Percentiles rank a stretch among this genome's conserved stretches.
Conservation (phyloP, 208 protist genomes). For the Entamoeba invadens region DNA sequence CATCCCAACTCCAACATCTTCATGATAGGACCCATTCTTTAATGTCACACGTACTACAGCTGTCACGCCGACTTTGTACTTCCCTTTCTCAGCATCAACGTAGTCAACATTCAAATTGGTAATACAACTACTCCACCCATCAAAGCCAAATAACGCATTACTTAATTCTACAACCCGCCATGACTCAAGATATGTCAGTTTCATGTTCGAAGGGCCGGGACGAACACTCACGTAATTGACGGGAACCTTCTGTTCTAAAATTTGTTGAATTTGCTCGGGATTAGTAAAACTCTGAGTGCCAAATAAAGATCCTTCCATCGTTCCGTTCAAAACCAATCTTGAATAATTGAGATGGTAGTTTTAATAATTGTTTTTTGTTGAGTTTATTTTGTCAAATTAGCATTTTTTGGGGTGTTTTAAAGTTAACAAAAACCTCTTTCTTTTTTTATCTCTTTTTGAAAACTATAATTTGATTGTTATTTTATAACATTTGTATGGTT, state of each 20-base stretch:
- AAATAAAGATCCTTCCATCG: too few species aligned
- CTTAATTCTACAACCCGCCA: conserved; percentile 1
- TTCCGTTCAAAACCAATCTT: too few species aligned
- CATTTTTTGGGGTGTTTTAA: too few species aligned
- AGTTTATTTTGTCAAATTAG: too few species aligned
- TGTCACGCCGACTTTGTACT: neutral
- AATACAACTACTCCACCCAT: conserved; percentile 17
- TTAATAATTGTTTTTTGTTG: too few species aligned
- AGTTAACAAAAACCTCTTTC: too few species aligned
- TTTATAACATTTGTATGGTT: too few species aligned
- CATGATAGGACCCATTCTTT: conserved; percentile 19
- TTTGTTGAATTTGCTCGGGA: neutral
- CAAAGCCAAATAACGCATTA: conserved; percentile 19
- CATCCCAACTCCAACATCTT: conserved; percentile 21
- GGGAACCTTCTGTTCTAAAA: neutral
- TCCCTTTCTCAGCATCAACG: conserved; percentile 3
- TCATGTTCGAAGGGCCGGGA: conserved; percentile 6
- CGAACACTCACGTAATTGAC: neutral
- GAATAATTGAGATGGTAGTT: too few species aligned
- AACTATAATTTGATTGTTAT: too few species aligned
- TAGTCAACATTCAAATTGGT: conserved; percentile 9
- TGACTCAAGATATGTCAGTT: conserved; percentile 21
- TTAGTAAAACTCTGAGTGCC: neutral
- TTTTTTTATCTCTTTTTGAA: too few species aligned
- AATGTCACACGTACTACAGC: conserved; percentile 20